These are phyloP conservation scores for Sporothrix sp. DNA, from an alignment of 2,329 filamentous ascomycete species.

Conservation along the genomic window DNA sequence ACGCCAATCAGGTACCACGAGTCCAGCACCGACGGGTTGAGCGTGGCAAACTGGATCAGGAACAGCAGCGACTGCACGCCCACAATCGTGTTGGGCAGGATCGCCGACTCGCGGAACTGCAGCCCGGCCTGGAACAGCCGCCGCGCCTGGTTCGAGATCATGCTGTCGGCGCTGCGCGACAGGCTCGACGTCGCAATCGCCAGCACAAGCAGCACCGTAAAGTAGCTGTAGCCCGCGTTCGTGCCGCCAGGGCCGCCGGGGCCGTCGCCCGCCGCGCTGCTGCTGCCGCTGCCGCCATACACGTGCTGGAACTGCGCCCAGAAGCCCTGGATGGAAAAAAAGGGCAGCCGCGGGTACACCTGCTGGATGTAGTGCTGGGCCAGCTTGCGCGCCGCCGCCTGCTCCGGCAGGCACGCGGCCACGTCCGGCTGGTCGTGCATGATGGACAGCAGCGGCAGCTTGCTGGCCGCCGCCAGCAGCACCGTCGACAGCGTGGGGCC, in stretches of 20 bases:
- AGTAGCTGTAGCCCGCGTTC: conserved; percentile 17
- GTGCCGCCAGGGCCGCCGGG: too few species aligned
- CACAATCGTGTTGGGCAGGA: conserved; percentile 20
- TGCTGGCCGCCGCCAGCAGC: conserved; percentile 18
- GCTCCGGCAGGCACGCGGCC: conserved; percentile 13
- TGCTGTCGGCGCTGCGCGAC: conserved; percentile 21
- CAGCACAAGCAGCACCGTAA: conserved; percentile 20
- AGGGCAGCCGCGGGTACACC: conserved; percentile 21
- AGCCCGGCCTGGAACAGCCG: conserved; percentile 20
- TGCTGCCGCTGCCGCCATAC: conserved; percentile 3
- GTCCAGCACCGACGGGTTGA: conserved; percentile 20
- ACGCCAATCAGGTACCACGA: conserved; percentile 21
- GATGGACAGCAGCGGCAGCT: conserved; percentile 7
- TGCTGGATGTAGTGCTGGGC: conserved; percentile 20
- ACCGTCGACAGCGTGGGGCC: conserved; percentile 19
- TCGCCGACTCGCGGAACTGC: conserved; percentile 20
- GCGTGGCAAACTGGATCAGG: conserved; percentile 21
- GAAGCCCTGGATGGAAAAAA: conserved; percentile 22
- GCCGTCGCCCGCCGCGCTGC: too few species aligned
- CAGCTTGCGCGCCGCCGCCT: conserved; percentile 17
- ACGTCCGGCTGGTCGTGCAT: neutral
- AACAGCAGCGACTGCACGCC: conserved; percentile 21
- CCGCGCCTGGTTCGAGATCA: conserved; percentile 19
- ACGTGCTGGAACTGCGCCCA: conserved; percentile 21
- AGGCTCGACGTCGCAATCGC: conserved; percentile 21